A percentile compares a stretch with the other conserved stretches of the same genome.
Evolutionary conservation across 1,139 yeast genomes (phyloP).

Genomic region (Saccharomyces hybrid): DNA sequence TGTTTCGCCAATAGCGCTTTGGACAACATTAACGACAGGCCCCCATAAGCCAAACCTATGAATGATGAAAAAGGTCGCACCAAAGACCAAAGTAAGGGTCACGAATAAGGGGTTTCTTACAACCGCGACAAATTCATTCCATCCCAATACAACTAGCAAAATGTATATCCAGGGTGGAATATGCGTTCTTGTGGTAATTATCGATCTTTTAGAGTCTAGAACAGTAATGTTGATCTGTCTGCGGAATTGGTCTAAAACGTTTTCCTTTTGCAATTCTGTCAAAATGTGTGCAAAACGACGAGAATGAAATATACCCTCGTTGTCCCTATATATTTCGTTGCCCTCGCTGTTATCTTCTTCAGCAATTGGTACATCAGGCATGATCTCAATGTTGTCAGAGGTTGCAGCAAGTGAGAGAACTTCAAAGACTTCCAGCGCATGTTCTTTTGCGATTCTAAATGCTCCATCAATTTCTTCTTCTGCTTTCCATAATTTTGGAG

Average conservation of each 20-base stretch:
- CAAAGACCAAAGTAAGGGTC: slow-evolving; percentile 45
- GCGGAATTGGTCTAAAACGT: slow-evolving; percentile 55
- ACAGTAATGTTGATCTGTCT: slow-evolving; percentile 74
- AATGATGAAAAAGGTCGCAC: slow-evolving; percentile 59
- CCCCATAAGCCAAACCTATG: slow-evolving; percentile 67
- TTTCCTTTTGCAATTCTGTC: slow-evolving; percentile 49
- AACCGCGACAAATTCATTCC: slow-evolving; percentile 93
- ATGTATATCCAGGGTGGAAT: slow-evolving; percentile 80
- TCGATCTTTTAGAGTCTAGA: slow-evolving; percentile 76
- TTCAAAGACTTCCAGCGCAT: slow-evolving; percentile 53
- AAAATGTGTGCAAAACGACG: slow-evolving; percentile 52
- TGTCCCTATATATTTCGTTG: slow-evolving; percentile 35
- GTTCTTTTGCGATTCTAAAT: slow-evolving; percentile 51
- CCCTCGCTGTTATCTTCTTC: slow-evolving; percentile 40
- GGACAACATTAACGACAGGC: slow-evolving; percentile 58
- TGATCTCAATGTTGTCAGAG: slow-evolving; percentile 44
- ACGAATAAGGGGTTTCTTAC: slow-evolving; percentile 76
- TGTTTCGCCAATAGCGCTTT: slow-evolving; percentile 52
- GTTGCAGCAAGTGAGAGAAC: slow-evolving; percentile 51
- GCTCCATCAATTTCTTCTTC: slow-evolving; percentile 63
- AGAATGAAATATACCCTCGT: slow-evolving; percentile 29
- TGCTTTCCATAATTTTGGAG: slow-evolving; percentile 77
- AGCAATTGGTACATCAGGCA: slow-evolving; percentile 43
- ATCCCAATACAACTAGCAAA: slow-evolving; percentile 69
- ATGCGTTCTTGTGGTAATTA: slow-evolving; percentile 60